Conservation (phyloP, 495 filamentous ascomycete genomes). For the Xylaria bambusicola region DNA sequence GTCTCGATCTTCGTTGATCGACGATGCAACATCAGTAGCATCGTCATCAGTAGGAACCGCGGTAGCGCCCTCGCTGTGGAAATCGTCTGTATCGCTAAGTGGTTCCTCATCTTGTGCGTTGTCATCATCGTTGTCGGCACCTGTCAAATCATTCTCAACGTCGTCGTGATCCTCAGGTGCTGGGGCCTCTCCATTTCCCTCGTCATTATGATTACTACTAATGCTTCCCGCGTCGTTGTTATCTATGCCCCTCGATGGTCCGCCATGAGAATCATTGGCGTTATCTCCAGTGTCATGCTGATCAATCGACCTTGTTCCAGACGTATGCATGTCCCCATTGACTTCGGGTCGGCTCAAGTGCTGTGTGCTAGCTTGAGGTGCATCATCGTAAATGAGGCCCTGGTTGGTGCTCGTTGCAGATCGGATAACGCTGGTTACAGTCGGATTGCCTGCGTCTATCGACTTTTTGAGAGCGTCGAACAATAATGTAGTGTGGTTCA, state of each 20-base stretch:
- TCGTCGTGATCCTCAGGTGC: not conserved
- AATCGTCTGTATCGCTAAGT: not conserved
- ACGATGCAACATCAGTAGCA: constrained; percentile 1
- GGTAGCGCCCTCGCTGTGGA: constrained; percentile 11
- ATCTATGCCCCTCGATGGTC: not conserved
- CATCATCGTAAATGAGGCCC: constrained; percentile 31
- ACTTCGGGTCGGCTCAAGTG: not conserved
- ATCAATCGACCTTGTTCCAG: not conserved
- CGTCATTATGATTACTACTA: not conserved
- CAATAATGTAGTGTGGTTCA: constrained; percentile 26
- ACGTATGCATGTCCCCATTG: not conserved
- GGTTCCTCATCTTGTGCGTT: not conserved
- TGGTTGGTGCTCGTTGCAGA: constrained; percentile 27
- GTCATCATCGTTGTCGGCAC: not conserved
- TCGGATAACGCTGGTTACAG: constrained; percentile 26
- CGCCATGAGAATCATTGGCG: not conserved
- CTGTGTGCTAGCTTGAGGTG: constrained; percentile 10
- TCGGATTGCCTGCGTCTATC: constrained; percentile 29
- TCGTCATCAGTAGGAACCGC: constrained; percentile 13
- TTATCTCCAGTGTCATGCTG: not conserved
- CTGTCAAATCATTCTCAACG: not conserved
- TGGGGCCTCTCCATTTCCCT: not conserved
- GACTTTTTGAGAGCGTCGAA: constrained; percentile 26
- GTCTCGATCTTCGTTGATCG: not conserved
- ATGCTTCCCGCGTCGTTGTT: not conserved